Conservation (phyloP, 306 rosid genomes). For the Lathyrus tuberosus region DNA sequence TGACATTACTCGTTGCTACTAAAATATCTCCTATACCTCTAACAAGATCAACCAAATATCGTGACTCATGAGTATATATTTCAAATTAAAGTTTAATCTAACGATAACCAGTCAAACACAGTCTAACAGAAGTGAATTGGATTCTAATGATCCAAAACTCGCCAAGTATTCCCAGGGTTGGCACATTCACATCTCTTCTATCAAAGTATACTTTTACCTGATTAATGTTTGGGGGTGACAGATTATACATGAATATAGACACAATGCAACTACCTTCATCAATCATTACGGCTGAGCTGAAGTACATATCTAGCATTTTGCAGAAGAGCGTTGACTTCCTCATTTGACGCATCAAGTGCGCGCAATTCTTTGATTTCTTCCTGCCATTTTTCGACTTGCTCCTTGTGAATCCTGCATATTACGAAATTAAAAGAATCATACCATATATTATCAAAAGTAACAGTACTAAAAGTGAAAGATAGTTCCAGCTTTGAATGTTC, state of each 20-base stretch:
- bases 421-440: conserved; percentile 1
- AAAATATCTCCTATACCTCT: conserved; percentile 7
- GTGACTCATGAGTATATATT: neutral
- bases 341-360: conserved; percentile 70
- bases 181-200: conserved; percentile 5
- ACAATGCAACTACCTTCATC: conserved; percentile 46
- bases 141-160: neutral
- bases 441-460: neutral
- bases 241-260: conserved; percentile 7
- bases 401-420: conserved; percentile 69
- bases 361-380: conserved; percentile 73
- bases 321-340: conserved; percentile 67
- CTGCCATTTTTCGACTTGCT: conserved; percentile 81
- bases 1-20: conserved; percentile 18
- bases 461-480: conserved; percentile 3
- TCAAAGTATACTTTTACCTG: conserved; percentile 4
- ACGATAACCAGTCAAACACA: conserved; percentile 15
- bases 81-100: conserved; percentile 12
- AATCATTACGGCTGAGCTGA: conserved; percentile 54
- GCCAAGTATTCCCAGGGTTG: conserved; percentile 9
- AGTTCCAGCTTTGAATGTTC: neutral
- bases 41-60: conserved; percentile 15
- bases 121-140: conserved; percentile 9
- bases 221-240: conserved; percentile 3
- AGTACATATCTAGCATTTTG: conserved; percentile 71